These are phyloP conservation scores for Colletotrichum horii DNA, from an alignment of 2,329 filamentous ascomycete species.

Conservation along the genomic window DNA sequence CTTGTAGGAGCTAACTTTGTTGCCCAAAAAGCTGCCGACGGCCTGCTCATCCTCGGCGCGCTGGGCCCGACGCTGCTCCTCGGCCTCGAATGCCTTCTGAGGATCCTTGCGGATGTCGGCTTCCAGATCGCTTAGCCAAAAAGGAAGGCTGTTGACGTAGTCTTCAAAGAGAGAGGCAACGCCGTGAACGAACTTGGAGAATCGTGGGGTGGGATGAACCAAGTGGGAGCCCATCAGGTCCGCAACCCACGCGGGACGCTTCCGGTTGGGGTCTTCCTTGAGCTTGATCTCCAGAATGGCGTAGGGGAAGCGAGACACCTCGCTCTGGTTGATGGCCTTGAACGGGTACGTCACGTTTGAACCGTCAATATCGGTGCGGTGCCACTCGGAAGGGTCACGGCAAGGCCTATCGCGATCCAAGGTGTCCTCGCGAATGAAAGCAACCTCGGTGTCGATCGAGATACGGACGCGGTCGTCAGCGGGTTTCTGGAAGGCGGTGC, in stretches of 20 bases:
- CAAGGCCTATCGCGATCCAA: slow-evolving; percentile 86
- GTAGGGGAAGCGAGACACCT: slow-evolving; percentile 89
- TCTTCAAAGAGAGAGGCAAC: slow-evolving; percentile 93
- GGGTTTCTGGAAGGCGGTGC: slow-evolving; percentile 96
- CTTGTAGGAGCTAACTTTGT: slow-evolving; percentile 59
- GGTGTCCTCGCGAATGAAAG: slow-evolving; percentile 80
- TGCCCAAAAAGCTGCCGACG: slow-evolving; percentile 85
- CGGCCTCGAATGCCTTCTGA: slow-evolving; percentile 86
- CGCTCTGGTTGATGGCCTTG: slow-evolving; percentile 83
- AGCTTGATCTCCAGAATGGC: slow-evolving; percentile 94
- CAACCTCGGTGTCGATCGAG: slow-evolving; percentile 90
- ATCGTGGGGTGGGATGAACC: slow-evolving; percentile 85
- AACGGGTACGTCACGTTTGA: slow-evolving; percentile 86
- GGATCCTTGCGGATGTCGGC: slow-evolving; percentile 94
- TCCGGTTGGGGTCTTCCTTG: slow-evolving; percentile 67
- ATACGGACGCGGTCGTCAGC: slow-evolving; percentile 89
- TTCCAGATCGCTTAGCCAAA: slow-evolving; percentile 93
- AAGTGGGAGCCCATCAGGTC: slow-evolving; percentile 93
- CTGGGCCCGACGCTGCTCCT: slow-evolving; percentile 83
- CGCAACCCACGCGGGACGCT: slow-evolving; percentile 83
- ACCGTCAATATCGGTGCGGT: slow-evolving; percentile 87
- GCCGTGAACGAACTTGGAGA: slow-evolving; percentile 97
- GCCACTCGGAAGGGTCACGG: slow-evolving; percentile 88
- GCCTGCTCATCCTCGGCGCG: slow-evolving; percentile 86
- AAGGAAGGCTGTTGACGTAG: slow-evolving; percentile 93